Evolutionary conservation across 2,329 filamentous ascomycete species (phyloP), one percentile per base, ranked within the genome.

Genomic region (Xylaria sp.): DNA sequence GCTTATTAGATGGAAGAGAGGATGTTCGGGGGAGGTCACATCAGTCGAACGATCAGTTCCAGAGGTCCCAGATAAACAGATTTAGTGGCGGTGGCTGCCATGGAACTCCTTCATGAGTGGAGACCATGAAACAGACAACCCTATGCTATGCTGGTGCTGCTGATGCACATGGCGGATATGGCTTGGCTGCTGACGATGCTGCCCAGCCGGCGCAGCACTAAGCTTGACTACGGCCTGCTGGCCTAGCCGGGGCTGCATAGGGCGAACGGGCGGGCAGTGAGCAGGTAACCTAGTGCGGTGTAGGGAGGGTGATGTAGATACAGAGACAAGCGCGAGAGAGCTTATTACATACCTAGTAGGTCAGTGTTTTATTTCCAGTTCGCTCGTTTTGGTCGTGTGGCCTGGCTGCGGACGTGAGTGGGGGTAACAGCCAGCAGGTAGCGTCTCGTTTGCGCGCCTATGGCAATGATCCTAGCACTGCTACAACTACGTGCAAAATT

Each of bases 81-180:
- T 75, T 75, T 68, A 72, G 75, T 78, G 78, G 75, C 73, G 76
- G 76, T 78, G 78, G 78, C 77, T 75, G 75, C 72, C 74, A 76
- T 77, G 78, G 77, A 77, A 78, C 75, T 74, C 76, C 75, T 76
- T 75, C 78, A 75, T 73, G 74, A 74, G 77, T 78, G 76, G 77
- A 67, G 71, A 74, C 70, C 64, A 73, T 76, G 76, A 78, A 78
- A 78, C 77, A 71, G 66, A 72, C 70, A 71, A 72, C 72, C 69
- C 73, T 74, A 74, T 72, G 59, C 58, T 72, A 72, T 72, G 72
- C 60, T 69, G 60, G 60, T 74, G 71, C 64, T 71, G 73, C 64
- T 77, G 75, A 77, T 77, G 73, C 75, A 75, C 75, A 77, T 76
- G 71, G 74, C 67, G 70, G 75, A 72, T 74, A 77, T 66, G 61